Conservation (phyloP, 805 yeast species). For the Starmerella sp. region DNA sequence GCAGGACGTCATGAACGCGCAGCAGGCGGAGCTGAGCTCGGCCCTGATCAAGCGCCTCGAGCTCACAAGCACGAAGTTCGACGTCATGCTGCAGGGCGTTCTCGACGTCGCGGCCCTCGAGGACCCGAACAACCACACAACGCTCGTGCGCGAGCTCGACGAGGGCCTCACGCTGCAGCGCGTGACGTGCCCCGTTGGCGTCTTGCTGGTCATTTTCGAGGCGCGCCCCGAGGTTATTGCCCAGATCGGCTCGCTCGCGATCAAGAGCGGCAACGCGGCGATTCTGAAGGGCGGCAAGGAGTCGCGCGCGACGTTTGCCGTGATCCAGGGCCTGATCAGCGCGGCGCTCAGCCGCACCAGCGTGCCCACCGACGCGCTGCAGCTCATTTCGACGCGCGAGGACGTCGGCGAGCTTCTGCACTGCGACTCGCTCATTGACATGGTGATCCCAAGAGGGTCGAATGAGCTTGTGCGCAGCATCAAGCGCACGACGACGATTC, state of each 20-base stretch:
- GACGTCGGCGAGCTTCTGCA: slow-evolving; percentile 74
- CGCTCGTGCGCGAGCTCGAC: slow-evolving; percentile 74
- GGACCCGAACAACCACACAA: slow-evolving; percentile 87
- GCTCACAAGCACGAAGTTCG: slow-evolving; percentile 75
- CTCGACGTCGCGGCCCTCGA: slow-evolving; percentile 78
- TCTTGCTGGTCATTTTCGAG: slow-evolving; percentile 81
- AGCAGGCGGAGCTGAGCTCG: slow-evolving; percentile 45
- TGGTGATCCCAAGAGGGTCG: slow-evolving; percentile 97
- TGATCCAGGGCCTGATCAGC: slow-evolving; percentile 63
- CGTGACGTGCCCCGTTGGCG: slow-evolving; percentile 91
- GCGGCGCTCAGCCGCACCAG: slow-evolving; percentile 48
- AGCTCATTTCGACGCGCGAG: slow-evolving; percentile 76
- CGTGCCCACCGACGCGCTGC: slow-evolving; percentile 74
- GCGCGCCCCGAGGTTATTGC: slow-evolving; percentile 98
- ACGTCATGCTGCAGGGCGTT: slow-evolving; percentile 88
- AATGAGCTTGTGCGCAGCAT: slow-evolving; percentile 80
- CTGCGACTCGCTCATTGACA: slow-evolving; percentile 83
- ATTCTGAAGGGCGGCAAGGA: slow-evolving; percentile 97
- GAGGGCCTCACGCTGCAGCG: slow-evolving; percentile 77
- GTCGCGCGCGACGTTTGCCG: slow-evolving; percentile 69
- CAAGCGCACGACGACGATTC: slow-evolving; percentile 81
- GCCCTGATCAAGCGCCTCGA: slow-evolving; percentile 79
- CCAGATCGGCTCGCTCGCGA: slow-evolving; percentile 87
- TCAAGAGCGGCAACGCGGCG: slow-evolving; percentile 94
- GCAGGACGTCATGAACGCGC: slow-evolving; percentile 63